A percentile compares a stretch with the other conserved stretches of the same genome.
These are phyloP conservation scores for Ogataea kodamae DNA, from an alignment of 805 yeast species.

Conservation along the genomic window DNA sequence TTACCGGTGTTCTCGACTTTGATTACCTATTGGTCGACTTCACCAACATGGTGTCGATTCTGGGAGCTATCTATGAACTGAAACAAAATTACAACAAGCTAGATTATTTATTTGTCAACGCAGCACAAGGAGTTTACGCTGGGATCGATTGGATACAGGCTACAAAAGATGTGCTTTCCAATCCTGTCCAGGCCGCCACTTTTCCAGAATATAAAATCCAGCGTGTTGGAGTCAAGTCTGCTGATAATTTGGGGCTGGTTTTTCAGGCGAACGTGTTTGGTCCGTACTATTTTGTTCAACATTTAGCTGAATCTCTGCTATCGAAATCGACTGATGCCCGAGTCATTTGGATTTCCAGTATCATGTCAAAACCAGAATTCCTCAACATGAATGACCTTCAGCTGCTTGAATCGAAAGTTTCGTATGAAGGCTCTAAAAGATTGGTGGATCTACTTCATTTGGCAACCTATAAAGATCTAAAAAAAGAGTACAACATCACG, in stretches of 20 bases:
- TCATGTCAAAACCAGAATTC: slow-evolving; percentile 74
- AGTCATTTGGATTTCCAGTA: slow-evolving; percentile 80
- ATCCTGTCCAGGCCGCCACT: slow-evolving; percentile 82
- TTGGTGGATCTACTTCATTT: slow-evolving; percentile 78
- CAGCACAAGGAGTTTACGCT: slow-evolving; percentile 83
- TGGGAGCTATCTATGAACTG: slow-evolving; percentile 71
- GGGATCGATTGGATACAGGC: slow-evolving; percentile 90
- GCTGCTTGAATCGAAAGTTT: slow-evolving; percentile 54
- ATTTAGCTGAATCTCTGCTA: slow-evolving; percentile 51
- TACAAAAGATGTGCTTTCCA: slow-evolving; percentile 54
- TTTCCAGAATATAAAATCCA: slow-evolving; percentile 85
- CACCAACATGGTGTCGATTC: slow-evolving; percentile 80
- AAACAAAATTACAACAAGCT: slow-evolving; percentile 58
- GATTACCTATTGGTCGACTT: slow-evolving; percentile 91
- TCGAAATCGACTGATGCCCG: slow-evolving; percentile 46
- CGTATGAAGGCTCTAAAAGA: slow-evolving; percentile 92
- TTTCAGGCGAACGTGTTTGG: slow-evolving; percentile 97
- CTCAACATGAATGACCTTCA: slow-evolving; percentile 75
- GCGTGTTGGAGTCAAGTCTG: slow-evolving; percentile 67
- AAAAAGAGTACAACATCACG: slow-evolving; percentile 47
- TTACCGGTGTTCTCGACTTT: slow-evolving; percentile 65
- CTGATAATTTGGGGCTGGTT: slow-evolving; percentile 79
- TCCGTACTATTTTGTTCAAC: slow-evolving; percentile 80
- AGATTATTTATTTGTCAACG: slow-evolving; percentile 79
- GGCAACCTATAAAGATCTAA: slow-evolving; percentile 57